Evolutionary conservation across 140 eudicot species (phyloP), one percentile per base, ranked within the genome.

Genomic region (Erigeron philadelphicus): DNA sequence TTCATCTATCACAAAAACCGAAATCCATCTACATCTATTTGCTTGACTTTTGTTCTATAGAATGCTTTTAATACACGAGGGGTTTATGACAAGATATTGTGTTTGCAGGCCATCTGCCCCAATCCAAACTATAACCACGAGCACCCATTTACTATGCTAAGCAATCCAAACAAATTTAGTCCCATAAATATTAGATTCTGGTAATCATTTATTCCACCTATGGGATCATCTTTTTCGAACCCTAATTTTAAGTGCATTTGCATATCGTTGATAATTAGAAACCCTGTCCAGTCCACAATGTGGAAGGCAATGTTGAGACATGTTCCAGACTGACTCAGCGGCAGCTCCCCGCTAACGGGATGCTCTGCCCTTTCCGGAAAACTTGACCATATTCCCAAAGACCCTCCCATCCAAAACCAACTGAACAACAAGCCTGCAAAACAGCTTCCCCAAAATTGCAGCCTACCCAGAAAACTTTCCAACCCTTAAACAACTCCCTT

Each of bases 161-260:
- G 16, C 42, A 54, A 63, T 52, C 65, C 64, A 53, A 23, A 61
- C 53, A 72, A 62, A 13, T 21, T 41, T 48, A 72, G 5, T 31
- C 12, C 12, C 50, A 48, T 19, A 50, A 12, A 25, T 3, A 13
- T 11, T 70, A 19, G 16, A 44, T 23, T 70, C 23, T 57, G 23
- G 41, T 13, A 41, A 54, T 65, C 18, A 41, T 8, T 2, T 31
- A 0, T 2, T 31, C 38, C 38, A 31, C 3, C 38, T 31, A 31
- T 4, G 0, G 38, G 5, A 31, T 31, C 3, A 31, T 3, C 4
- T 31, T 31, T 31, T 31, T 31, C 5, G 38, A 43, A 10, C 43
- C 53, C 23, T 35, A n/a, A 64, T 45, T 17, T 64, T 9, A 9
- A 47, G 21, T 41, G 54, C 44, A 68, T 16, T 31, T 31, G 38